Conservation (phyloP, 306 rosid species). For the Rosa persica region DNA sequence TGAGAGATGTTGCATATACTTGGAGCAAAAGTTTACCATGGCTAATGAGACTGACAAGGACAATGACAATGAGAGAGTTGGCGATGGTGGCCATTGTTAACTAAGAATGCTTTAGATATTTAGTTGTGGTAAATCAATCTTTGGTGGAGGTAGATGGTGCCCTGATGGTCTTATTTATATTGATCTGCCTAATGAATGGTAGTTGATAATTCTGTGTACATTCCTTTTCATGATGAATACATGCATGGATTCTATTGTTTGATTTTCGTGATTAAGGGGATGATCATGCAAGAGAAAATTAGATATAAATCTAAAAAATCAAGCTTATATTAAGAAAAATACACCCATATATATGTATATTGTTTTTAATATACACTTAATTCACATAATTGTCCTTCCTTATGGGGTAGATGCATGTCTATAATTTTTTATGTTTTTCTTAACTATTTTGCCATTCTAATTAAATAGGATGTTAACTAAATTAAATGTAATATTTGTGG, state of each 20-base stretch:
- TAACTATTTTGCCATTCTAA: too few species aligned
- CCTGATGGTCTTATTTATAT: background rate
- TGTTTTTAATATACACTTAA: too few species aligned
- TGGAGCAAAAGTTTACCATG: constrained; percentile 26
- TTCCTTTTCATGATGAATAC: background rate
- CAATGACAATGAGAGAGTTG: constrained; percentile 13
- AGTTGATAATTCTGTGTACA: background rate
- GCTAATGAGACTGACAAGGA: constrained; percentile 26
- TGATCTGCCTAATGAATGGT: background rate
- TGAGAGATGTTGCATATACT: background rate
- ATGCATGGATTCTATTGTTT: background rate
- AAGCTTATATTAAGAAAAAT: too few species aligned
- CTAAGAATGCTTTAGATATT: background rate
- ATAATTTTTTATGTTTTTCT: too few species aligned
- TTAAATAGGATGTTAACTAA: too few species aligned
- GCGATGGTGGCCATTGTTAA: constrained; percentile 10
- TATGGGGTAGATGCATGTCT: too few species aligned
- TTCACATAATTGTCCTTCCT: too few species aligned
- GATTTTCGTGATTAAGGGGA: background rate
- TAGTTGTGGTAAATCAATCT: background rate
- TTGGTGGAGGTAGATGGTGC: background rate
- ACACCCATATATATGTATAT: too few species aligned
- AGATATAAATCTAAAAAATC: too few species aligned
- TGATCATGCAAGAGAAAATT: too few species aligned
- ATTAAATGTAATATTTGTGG: too few species aligned